These are phyloP conservation scores for Begonia masoniana DNA, from an alignment of 306 rosid genomes.

Conservation along the genomic window DNA sequence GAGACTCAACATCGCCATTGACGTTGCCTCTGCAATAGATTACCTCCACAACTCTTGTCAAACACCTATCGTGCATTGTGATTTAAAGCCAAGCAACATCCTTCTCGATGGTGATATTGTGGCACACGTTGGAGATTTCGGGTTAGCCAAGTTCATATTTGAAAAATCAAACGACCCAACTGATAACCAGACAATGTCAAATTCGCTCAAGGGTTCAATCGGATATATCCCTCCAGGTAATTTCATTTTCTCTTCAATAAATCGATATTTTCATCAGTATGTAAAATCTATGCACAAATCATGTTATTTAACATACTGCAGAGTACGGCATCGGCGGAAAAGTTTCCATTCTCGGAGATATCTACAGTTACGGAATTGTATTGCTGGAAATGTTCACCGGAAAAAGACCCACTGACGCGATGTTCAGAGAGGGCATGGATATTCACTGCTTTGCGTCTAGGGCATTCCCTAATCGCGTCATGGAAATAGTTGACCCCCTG, in stretches of 20 bases:
- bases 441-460: slow-evolving; percentile 13
- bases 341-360: slow-evolving; percentile 16
- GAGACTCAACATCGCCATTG: slow-evolving; percentile 14
- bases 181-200: slow-evolving; percentile 6
- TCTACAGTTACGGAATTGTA: slow-evolving; percentile 22
- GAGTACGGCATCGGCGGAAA: slow-evolving; percentile 23
- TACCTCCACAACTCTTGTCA: slow-evolving; percentile 24
- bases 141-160: too few species aligned
- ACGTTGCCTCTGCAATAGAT: slow-evolving; percentile 27
- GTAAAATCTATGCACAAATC: not conserved
- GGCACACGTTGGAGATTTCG: slow-evolving; percentile 11
- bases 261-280: not conserved
- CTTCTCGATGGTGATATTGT: slow-evolving; percentile 20
- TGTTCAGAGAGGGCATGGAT: slow-evolving; percentile 11
- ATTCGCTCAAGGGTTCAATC: slow-evolving; percentile 13
- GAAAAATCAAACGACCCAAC: too few species aligned
- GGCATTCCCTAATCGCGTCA: slow-evolving; percentile 15
- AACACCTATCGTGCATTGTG: slow-evolving; percentile 21
- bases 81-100: slow-evolving; percentile 22
- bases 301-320: not conserved
- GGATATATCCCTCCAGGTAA: slow-evolving; percentile 28
- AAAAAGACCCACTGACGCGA: slow-evolving; percentile 15
- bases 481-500: slow-evolving; percentile 29
- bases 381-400: slow-evolving; percentile 18
- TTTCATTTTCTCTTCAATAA: not conserved